Percentiles rank a stretch among this genome's conserved stretches.
Conservation (phyloP, 2,329 filamentous ascomycete species). For the Trichoderma afroharzianum region DNA sequence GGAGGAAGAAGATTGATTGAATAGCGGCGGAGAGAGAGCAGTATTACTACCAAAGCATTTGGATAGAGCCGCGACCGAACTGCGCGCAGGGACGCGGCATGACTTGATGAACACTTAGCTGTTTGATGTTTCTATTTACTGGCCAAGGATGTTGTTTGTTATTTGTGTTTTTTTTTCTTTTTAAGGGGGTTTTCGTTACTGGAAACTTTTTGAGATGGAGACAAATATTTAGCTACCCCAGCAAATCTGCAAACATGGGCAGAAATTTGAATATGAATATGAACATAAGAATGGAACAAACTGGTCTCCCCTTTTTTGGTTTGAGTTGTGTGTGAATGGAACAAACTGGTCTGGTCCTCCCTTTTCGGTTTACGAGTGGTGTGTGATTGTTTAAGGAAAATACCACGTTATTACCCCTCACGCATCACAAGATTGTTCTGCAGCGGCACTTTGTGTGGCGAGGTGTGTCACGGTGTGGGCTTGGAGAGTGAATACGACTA, state of each 20-base stretch:
- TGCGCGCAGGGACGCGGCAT: constrained; percentile 6
- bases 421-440: not conserved
- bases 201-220: constrained; percentile 4
- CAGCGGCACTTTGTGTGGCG: not conserved
- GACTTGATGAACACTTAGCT: constrained; percentile 1
- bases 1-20: not conserved
- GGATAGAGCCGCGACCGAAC: constrained; percentile 8
- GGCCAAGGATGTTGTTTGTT: not conserved
- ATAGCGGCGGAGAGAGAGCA: not conserved
- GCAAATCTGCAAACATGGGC: constrained; percentile 3
- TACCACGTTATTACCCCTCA: not conserved
- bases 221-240: constrained; percentile 2
- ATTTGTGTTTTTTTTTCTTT: not conserved
- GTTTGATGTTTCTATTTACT: not conserved
- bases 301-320: not conserved
- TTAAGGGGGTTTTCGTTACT: not conserved
- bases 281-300: constrained; percentile 12
- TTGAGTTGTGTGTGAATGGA: not conserved
- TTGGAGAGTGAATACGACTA: not conserved
- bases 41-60: not conserved
- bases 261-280: constrained; percentile 14
- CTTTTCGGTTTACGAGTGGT: not conserved
- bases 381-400: not conserved
- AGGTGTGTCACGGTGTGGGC: not conserved
- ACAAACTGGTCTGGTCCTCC: not conserved